Evolutionary conservation across 2,329 filamentous ascomycete species (phyloP).

Genomic region (Hymenotorrendiella dingleyae): DNA sequence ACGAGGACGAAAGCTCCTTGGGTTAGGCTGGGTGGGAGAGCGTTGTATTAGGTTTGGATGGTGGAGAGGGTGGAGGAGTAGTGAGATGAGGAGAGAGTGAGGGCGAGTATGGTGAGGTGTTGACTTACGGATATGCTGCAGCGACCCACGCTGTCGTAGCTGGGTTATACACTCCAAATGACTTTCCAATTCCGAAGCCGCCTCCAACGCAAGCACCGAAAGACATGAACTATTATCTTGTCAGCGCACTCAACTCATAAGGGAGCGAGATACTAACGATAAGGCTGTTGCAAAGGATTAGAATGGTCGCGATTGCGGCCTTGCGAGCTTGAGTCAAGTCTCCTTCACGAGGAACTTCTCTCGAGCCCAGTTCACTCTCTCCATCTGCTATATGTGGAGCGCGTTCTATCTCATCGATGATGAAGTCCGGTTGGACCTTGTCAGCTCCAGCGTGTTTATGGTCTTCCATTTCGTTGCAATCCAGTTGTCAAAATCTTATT

Average conservation of each 20-base stretch:
- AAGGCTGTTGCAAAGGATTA: slow-evolving; percentile 1
- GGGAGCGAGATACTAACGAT: background rate
- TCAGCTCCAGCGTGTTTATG: too few species aligned
- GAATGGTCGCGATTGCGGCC: background rate
- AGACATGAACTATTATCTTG: slow-evolving; percentile 1
- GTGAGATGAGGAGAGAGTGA: background rate
- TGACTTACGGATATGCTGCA: background rate
- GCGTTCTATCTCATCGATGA: background rate
- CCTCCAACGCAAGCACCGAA: slow-evolving; percentile 3
- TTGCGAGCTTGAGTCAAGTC: background rate
- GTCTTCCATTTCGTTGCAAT: too few species aligned
- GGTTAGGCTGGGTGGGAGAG: slow-evolving; percentile 40
- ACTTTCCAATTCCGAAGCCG: slow-evolving; percentile 2
- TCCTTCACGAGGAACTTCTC: background rate
- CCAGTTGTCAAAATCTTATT: too few species aligned
- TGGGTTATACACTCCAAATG: slow-evolving; percentile 1
- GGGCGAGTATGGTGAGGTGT: background rate
- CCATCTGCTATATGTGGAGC: background rate
- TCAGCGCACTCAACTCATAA: background rate
- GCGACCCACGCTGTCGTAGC: slow-evolving; percentile 4
- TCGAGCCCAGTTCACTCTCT: background rate
- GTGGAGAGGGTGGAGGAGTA: background rate
- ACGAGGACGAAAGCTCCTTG: slow-evolving; percentile 46
- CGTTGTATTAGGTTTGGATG: too few species aligned
- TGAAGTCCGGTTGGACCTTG: too few species aligned